These are phyloP conservation scores for Saccharomycopsis microspora DNA, from an alignment of 805 yeast species.

Conservation along the genomic window DNA sequence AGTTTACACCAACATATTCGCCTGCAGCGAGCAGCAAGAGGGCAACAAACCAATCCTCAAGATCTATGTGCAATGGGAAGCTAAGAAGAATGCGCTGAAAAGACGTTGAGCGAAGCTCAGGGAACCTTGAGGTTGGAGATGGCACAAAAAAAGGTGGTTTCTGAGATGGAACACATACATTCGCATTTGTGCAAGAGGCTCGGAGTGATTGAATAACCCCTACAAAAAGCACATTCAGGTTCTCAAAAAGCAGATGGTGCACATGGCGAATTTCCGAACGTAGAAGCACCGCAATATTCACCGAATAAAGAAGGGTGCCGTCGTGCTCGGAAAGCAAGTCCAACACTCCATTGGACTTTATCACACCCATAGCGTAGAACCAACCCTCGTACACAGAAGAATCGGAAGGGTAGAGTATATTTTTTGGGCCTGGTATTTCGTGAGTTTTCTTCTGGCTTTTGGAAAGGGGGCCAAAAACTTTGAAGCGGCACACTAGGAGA, in stretches of 20 bases:
- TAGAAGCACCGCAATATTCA: conserved; percentile 41
- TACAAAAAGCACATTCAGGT: conserved; percentile 45
- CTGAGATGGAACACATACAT: conserved; percentile 4
- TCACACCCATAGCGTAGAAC: conserved; percentile 63
- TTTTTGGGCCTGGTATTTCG: conserved; percentile 5
- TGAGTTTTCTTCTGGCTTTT: conserved; percentile 14
- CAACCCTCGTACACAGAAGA: conserved; percentile 38
- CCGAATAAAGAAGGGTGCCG: conserved; percentile 47
- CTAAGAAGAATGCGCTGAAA: conserved; percentile 38
- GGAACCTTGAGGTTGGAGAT: conserved; percentile 7
- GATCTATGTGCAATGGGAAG: conserved; percentile 56
- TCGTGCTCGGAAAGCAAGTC: conserved; percentile 53
- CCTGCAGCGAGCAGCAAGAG: conserved; percentile 50
- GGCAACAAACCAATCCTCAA: conserved; percentile 71
- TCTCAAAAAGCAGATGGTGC: conserved; percentile 51
- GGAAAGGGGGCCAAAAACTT: conserved; percentile 53
- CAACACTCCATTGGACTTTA: conserved; percentile 51
- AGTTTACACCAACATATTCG: conserved; percentile 30
- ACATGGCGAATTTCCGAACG: conserved; percentile 53
- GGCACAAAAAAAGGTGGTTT: conserved; percentile 9
- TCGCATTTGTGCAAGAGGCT: conserved; percentile 18
- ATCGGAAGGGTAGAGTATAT: conserved; percentile 9
- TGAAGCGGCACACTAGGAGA: conserved; percentile 52
- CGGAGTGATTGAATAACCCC: conserved; percentile 49
- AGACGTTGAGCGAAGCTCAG: conserved; percentile 8